Evolutionary conservation across 140 eudicot genomes (phyloP).

Genomic region (Erigeron philadelphicus): DNA sequence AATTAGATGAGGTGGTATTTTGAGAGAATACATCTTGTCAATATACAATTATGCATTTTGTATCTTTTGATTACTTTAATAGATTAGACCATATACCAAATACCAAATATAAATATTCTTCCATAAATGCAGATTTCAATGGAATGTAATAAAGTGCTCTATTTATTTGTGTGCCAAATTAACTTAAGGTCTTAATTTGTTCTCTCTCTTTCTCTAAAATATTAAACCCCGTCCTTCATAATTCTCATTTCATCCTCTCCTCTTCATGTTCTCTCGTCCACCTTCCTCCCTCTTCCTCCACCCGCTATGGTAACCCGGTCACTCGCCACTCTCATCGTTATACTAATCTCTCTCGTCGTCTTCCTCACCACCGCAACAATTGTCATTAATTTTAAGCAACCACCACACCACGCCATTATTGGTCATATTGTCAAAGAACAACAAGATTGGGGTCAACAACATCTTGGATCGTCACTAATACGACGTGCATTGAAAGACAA

Average conservation of each 20-base stretch:
- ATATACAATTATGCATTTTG: too few relatives aligned
- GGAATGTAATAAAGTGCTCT: conserved; percentile 21
- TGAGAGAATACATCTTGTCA: too few relatives aligned
- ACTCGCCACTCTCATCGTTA: conserved; percentile 20
- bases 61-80: background rate
- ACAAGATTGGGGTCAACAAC: conserved; percentile 8
- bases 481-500: conserved; percentile 16
- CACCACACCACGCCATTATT: background rate
- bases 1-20: too few relatives aligned
- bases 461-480: background rate
- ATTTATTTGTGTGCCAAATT: conserved; percentile 20
- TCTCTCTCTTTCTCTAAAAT: conserved; percentile 20
- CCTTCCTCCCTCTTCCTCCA: conserved; percentile 23
- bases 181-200: conserved; percentile 22
- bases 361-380: conserved; percentile 28
- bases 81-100: background rate
- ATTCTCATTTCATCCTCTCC: background rate
- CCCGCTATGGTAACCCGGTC: conserved; percentile 35
- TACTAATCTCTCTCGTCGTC: conserved; percentile 18
- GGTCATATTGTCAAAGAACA: conserved; percentile 8
- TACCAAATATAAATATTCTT: conserved; percentile 19
- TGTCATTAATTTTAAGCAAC: conserved; percentile 9
- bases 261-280: conserved; percentile 31
- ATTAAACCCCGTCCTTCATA: conserved; percentile 24
- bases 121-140: conserved; percentile 21